Percentiles rank a stretch among this genome's conserved stretches.
Evolutionary conservation across 2,329 filamentous ascomycete genomes (phyloP).

Genomic region (Xylaria sp.): DNA sequence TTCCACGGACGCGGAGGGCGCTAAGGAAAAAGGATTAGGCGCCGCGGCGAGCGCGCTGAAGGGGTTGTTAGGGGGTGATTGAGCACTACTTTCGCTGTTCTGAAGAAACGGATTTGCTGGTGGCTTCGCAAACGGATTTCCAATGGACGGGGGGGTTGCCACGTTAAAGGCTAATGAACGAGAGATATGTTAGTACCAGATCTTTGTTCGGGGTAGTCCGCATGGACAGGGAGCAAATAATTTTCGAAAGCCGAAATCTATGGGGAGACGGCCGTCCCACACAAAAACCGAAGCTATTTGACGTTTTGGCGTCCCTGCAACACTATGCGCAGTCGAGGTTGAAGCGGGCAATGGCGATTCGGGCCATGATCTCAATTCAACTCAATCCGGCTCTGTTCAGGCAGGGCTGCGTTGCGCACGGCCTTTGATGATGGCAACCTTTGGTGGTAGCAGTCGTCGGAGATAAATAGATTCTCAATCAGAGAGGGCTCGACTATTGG

Average conservation of each 20-base stretch:
- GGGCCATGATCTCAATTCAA: neutral
- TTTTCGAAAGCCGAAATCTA: neutral
- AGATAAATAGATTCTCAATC: neutral
- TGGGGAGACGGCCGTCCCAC: neutral
- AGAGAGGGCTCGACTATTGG: constrained; percentile 3
- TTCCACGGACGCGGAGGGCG: constrained; percentile 9
- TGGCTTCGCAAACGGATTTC: constrained; percentile 35
- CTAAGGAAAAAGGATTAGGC: constrained; percentile 15
- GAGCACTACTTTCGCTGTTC: constrained; percentile 11
- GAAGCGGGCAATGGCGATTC: neutral
- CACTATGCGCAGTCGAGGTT: neutral
- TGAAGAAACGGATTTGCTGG: constrained; percentile 32
- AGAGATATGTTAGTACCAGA: constrained; percentile 27
- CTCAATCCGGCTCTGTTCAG: too few species aligned
- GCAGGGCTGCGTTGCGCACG: too few species aligned
- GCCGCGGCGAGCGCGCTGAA: constrained; percentile 4
- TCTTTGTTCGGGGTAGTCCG: constrained; percentile 1
- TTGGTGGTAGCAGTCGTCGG: constrained; percentile 8
- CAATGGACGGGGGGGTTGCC: constrained; percentile 16
- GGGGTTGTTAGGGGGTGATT: constrained; percentile 13
- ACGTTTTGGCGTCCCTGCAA: too few species aligned
- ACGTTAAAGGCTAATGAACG: constrained; percentile 36
- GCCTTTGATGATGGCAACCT: too few species aligned
- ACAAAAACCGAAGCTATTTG: too few species aligned
- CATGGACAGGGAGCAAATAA: neutral